Evolutionary conservation across 257 asterid species (phyloP).

Genomic region (Rauvolfia tetraphylla): DNA sequence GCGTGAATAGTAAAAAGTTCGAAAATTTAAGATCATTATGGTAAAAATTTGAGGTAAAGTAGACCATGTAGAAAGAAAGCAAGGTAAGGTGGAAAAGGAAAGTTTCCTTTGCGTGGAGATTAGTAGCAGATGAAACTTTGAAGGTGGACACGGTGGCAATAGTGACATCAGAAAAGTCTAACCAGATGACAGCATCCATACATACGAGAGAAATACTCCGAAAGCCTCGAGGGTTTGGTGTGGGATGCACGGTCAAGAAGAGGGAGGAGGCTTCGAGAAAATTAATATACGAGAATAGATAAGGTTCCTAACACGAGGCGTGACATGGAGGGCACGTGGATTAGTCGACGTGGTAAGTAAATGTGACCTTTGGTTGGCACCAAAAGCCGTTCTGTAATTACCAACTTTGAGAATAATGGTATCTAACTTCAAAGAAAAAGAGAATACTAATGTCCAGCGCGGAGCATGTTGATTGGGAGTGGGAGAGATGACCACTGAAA

Average conservation of each 20-base stretch:
- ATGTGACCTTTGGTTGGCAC: constrained; percentile 34
- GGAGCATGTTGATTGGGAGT: background rate
- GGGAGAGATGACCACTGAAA: background rate
- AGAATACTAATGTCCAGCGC: background rate
- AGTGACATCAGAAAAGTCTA: background rate
- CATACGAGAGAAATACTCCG: background rate
- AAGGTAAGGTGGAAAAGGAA: background rate
- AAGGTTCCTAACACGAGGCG: background rate
- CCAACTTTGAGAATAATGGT: background rate
- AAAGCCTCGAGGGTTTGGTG: background rate
- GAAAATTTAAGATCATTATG: too few relatives aligned
- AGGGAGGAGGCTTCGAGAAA: background rate
- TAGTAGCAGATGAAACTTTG: background rate
- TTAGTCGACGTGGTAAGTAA: constrained; percentile 16
- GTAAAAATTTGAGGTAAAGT: background rate
- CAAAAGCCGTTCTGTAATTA: constrained; percentile 26
- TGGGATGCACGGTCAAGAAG: constrained; percentile 5
- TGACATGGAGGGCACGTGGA: constrained; percentile 19
- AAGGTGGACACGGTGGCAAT: background rate
- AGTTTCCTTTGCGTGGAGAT: background rate
- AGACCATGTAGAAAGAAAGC: background rate
- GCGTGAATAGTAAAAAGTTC: too few relatives aligned
- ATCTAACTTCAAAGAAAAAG: too few relatives aligned
- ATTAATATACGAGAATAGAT: background rate
- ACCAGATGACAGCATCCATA: background rate